phyloP scores from a whole-genome alignment of 108 stramenopile genomes.

The Cyclostephanos tholiformis region DNA sequence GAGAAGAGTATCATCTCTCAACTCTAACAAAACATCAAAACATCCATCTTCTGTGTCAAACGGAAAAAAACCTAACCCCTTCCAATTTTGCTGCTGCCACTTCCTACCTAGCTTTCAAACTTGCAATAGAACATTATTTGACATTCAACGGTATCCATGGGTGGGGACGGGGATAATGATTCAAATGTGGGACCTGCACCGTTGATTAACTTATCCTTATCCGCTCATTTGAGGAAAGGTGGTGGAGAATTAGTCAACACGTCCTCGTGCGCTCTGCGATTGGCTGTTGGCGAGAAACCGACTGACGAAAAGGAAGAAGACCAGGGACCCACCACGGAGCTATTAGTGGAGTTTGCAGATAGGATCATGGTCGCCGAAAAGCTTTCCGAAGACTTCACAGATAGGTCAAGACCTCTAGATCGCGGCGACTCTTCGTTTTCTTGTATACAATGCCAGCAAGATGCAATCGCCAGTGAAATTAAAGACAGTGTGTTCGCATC shows the following conservation, averaged over 20 bases:
- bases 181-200: neutral
- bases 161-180: neutral
- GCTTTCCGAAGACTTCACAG: neutral
- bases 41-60: too few relatives aligned
- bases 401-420: neutral
- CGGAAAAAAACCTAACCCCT: too few relatives aligned
- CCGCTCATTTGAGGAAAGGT: neutral
- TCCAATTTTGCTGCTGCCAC: too few relatives aligned
- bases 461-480: neutral
- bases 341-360: neutral
- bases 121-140: too few relatives aligned
- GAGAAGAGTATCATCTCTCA: too few relatives aligned
- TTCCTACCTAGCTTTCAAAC: too few relatives aligned
- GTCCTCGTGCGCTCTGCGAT: neutral
- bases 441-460: constrained; percentile 4
- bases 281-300: neutral
- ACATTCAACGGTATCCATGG: neutral
- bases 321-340: neutral
- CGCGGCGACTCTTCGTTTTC: neutral
- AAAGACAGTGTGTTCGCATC: neutral
- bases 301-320: neutral
- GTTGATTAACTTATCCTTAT: neutral
- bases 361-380: neutral
- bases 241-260: neutral
- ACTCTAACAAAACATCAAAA: too few relatives aligned